These are phyloP conservation scores for Aphanoascus verrucosus DNA, from an alignment of 2,329 filamentous ascomycete genomes.

Conservation along the genomic window DNA sequence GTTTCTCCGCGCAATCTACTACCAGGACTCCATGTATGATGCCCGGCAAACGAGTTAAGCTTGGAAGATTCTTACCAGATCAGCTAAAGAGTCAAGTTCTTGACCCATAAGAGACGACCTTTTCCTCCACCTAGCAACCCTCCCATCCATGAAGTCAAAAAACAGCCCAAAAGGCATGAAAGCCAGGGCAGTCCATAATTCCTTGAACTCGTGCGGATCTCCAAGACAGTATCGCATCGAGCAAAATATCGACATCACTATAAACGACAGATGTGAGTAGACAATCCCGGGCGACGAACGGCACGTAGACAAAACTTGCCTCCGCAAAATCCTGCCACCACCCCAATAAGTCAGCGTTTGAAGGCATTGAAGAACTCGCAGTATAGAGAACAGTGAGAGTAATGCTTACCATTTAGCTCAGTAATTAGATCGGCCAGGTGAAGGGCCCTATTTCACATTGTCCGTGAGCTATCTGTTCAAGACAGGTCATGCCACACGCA, in stretches of 20 bases:
- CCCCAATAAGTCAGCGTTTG: slow-evolving; percentile 2
- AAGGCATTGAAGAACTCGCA: background rate
- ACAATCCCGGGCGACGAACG: background rate
- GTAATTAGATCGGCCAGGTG: slow-evolving; percentile 43
- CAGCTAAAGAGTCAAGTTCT: slow-evolving; percentile 89
- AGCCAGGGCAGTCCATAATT: slow-evolving; percentile 70
- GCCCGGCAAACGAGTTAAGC: background rate
- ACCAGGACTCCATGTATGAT: no score
- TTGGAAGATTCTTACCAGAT: slow-evolving; percentile 55
- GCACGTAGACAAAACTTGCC: slow-evolving; percentile 26
- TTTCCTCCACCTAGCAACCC: slow-evolving; percentile 88
- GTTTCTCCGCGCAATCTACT: background rate
- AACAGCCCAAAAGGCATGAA: slow-evolving; percentile 91
- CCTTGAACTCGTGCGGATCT: slow-evolving; percentile 52
- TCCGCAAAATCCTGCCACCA: slow-evolving; percentile 37
- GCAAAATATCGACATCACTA: slow-evolving; percentile 87
- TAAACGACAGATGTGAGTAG: slow-evolving; percentile 5
- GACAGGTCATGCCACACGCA: background rate
- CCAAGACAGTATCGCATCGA: slow-evolving; percentile 86
- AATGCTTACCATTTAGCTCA: slow-evolving; percentile 38
- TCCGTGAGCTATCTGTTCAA: background rate
- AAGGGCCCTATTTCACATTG: slow-evolving; percentile 30
- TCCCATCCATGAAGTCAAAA: slow-evolving; percentile 97
- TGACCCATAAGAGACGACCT: slow-evolving; percentile 98
- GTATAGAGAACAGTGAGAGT: background rate